phyloP scores from a whole-genome alignment of 495 filamentous ascomycete species.

The Daldinia concentrica region DNA sequence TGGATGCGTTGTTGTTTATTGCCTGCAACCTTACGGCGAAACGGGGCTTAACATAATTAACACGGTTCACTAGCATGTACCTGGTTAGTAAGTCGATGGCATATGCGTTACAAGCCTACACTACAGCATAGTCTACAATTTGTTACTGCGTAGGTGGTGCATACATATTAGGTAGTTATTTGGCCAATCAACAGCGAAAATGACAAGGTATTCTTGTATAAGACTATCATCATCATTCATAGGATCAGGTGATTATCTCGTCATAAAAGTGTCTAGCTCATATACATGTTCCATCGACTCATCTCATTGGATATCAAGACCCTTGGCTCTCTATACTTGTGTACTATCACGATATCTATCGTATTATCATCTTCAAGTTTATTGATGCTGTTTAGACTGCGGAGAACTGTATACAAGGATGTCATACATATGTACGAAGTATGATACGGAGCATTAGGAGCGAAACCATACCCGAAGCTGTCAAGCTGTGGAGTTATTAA shows the following conservation, averaged over 20 bases:
- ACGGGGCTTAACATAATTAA: neutral
- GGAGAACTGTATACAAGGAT: neutral
- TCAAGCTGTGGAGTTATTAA: constrained; percentile 33
- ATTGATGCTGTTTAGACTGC: constrained; percentile 19
- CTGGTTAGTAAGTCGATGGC: neutral
- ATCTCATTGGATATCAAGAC: constrained; percentile 4
- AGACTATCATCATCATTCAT: constrained; percentile 19
- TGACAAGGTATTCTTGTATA: constrained; percentile 29
- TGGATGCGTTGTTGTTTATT: constrained; percentile 9
- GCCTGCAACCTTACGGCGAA: neutral
- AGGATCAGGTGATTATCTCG: constrained; percentile 35
- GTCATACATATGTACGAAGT: neutral
- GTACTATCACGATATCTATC: neutral
- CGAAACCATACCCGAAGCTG: constrained; percentile 1
- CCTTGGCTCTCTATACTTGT: constrained; percentile 3
- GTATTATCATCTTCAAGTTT: constrained; percentile 9
- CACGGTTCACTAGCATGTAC: neutral
- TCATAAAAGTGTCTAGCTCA: constrained; percentile 16
- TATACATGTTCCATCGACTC: neutral
- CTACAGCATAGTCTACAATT: neutral
- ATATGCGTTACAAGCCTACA: neutral
- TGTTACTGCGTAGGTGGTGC: neutral
- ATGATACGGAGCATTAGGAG: constrained; percentile 13
- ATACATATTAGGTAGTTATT: neutral
- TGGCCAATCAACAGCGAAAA: constrained; percentile 12